Conservation (phyloP, 352 stramenopile species). For the Globisporangium okanoganense region DNA sequence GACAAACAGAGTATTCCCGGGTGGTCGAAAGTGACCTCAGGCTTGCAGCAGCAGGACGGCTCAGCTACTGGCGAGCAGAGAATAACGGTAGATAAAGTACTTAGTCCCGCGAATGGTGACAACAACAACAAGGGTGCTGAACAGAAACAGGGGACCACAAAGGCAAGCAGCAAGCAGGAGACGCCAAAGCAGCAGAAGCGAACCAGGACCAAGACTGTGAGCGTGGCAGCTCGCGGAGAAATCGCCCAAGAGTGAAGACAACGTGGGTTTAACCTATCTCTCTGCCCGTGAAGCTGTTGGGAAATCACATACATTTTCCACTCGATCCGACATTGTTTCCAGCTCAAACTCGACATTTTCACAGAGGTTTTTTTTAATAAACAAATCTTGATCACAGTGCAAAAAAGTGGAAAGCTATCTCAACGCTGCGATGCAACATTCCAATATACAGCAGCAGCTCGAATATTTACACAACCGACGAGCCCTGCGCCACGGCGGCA, state of each 20-base stretch:
- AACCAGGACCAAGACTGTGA: slow-evolving; percentile 6
- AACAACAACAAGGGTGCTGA: slow-evolving; percentile 1
- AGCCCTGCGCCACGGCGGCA: neutral
- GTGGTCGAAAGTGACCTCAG: slow-evolving; percentile 36
- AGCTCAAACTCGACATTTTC: too few species aligned
- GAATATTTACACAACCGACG: slow-evolving; percentile 35
- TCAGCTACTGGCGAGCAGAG: neutral
- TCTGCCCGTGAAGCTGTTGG: too few species aligned
- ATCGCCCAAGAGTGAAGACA: neutral
- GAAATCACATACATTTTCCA: too few species aligned
- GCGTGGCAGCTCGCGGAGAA: neutral
- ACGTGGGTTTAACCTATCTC: too few species aligned
- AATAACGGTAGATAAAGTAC: slow-evolving; percentile 1
- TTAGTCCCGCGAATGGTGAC: neutral
- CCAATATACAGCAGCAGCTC: neutral
- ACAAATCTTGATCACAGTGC: too few species aligned
- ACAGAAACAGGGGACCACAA: neutral
- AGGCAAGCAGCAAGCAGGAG: neutral
- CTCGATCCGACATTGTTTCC: too few species aligned
- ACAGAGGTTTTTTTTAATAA: too few species aligned
- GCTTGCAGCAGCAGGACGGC: neutral
- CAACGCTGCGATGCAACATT: too few species aligned
- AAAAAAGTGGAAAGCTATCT: too few species aligned
- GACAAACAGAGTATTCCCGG: slow-evolving; percentile 75
- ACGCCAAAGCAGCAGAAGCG: slow-evolving; percentile 9